A percentile compares a stretch with the other conserved stretches of the same genome.
Conservation (phyloP, 2,329 filamentous ascomycete genomes). For the Zarea fungicola region DNA sequence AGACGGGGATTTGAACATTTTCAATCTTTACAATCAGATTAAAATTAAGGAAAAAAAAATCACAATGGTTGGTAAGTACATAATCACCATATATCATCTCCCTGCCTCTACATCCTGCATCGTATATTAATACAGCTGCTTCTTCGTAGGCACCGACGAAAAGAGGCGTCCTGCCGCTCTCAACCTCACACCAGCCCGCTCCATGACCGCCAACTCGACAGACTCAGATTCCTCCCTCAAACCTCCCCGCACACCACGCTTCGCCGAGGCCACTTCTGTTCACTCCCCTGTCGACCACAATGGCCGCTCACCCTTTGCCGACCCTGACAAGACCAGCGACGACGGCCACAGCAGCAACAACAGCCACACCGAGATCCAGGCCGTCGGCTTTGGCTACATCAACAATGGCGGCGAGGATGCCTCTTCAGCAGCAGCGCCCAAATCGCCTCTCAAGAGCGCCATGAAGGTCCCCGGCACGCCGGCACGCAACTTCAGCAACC, state of each 20-base stretch:
- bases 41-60: not conserved
- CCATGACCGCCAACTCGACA: slow-evolving; percentile 44
- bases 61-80: slow-evolving; percentile 6
- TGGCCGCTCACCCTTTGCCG: slow-evolving; percentile 51
- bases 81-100: slow-evolving; percentile 14
- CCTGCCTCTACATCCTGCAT: not conserved
- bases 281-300: slow-evolving; percentile 64
- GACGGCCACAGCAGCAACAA: too few relatives aligned
- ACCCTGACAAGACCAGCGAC: slow-evolving; percentile 48
- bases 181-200: slow-evolving; percentile 46
- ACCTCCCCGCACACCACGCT: slow-evolving; percentile 68
- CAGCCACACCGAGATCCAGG: slow-evolving; percentile 70
- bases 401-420: slow-evolving; percentile 51
- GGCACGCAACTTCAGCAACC: slow-evolving; percentile 65
- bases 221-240: slow-evolving; percentile 55
- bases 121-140: not conserved
- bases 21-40: not conserved
- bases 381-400: slow-evolving; percentile 92
- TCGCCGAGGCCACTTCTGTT: slow-evolving; percentile 74
- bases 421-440: slow-evolving; percentile 57
- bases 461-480: slow-evolving; percentile 83
- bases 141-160: slow-evolving; percentile 37
- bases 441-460: slow-evolving; percentile 78
- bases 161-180: slow-evolving; percentile 53
- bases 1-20: not conserved